These are phyloP conservation scores for Ophiostoma fasciatum DNA, from an alignment of 2,329 filamentous ascomycete genomes.

Conservation along the genomic window DNA sequence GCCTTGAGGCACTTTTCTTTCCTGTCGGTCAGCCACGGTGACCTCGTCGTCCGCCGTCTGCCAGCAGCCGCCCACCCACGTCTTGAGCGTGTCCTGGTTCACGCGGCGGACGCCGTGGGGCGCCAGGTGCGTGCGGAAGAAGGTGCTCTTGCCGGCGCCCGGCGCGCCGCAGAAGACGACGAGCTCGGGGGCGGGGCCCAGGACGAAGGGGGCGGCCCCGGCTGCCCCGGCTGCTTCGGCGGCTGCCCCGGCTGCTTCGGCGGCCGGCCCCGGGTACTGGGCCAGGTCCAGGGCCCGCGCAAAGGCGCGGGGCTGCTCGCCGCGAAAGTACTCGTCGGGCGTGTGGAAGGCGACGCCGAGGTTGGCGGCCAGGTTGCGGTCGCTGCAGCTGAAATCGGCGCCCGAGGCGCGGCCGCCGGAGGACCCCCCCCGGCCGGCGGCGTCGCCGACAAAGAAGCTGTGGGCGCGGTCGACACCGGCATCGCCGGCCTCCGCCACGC, in stretches of 20 bases:
- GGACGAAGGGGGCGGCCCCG: slow-evolving; percentile 32
- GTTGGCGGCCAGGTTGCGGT: slow-evolving; percentile 74
- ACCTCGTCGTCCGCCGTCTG: too few relatives aligned
- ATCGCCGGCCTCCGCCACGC: slow-evolving; percentile 28
- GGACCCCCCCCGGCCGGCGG: slow-evolving; percentile 46
- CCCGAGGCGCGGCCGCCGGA: too few relatives aligned
- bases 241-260: slow-evolving; percentile 1
- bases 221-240: slow-evolving; percentile 5
- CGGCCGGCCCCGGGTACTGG: slow-evolving; percentile 32
- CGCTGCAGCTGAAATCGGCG: slow-evolving; percentile 54
- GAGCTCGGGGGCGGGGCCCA: slow-evolving; percentile 54
- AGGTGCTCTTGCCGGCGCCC: slow-evolving; percentile 82
- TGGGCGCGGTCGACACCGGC: slow-evolving; percentile 49
- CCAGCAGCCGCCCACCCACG: too few relatives aligned
- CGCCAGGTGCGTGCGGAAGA: slow-evolving; percentile 65
- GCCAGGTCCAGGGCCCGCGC: slow-evolving; percentile 56
- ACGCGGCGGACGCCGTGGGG: slow-evolving; percentile 69
- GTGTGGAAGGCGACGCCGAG: slow-evolving; percentile 67
- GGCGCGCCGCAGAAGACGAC: slow-evolving; percentile 82
- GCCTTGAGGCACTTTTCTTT: slow-evolving; percentile 56
- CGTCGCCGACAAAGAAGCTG: slow-evolving; percentile 85
- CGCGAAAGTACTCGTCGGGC: slow-evolving; percentile 83
- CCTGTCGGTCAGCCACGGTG: too few relatives aligned
- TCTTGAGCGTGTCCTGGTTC: slow-evolving; percentile 83
- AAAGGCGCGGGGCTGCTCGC: slow-evolving; percentile 50